Base-by-base conservation (phyloP, 2,329 filamentous ascomycete genomes). In the Microdochium paspali region DNA sequence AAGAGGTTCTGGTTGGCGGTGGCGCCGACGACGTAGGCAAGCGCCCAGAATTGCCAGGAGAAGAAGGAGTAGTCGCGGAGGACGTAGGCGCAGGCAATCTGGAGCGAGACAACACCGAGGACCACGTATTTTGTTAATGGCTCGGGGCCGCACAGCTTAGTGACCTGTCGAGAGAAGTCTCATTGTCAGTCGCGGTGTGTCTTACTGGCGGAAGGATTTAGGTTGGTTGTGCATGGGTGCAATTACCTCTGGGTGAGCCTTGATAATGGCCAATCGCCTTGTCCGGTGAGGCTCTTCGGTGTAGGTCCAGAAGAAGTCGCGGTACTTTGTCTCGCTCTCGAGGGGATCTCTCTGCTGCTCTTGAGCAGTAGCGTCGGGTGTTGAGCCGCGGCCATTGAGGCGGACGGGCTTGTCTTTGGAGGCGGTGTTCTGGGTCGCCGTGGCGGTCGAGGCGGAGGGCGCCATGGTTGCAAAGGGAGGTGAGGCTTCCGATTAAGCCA, bases 1-100 rank as follows among this genome's bases (percentile, higher is more conserved):
- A 98, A 98, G 45, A 97, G 80, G 67, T 98, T 98, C 74, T 98
- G 93, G 74, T 97, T 98, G 47, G 91, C 84, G 0, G 93, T 97
- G 25, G 93, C 93, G 49, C 93, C 93, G 52, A 98, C 76, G 47
- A 95, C 71, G 68, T 98, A 98, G 53, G 88, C 90, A 0, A 90
- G 86, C 48, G 84, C 74, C 74, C 94, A 84, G 72, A 94, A 96
- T 54, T 76, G 80, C 78, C 82, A 87, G 50, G 88, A 93, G 58
- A 91, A 77, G 62, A 97, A 82, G 15, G 89, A 70, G 2, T 85
- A 86, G 60, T 90, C 72, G 52, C 82, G 82, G 24, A 98, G 81
- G 47, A 85, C 70, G 62, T 83, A 89, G 55, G 89, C 90, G 65
- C 85, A 84, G 55, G 76, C 65, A 47, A 95, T 65, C 67, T 98